Evolutionary conservation across 2,329 filamentous ascomycete species (phyloP).

Genomic region (Arthroderma sp.): DNA sequence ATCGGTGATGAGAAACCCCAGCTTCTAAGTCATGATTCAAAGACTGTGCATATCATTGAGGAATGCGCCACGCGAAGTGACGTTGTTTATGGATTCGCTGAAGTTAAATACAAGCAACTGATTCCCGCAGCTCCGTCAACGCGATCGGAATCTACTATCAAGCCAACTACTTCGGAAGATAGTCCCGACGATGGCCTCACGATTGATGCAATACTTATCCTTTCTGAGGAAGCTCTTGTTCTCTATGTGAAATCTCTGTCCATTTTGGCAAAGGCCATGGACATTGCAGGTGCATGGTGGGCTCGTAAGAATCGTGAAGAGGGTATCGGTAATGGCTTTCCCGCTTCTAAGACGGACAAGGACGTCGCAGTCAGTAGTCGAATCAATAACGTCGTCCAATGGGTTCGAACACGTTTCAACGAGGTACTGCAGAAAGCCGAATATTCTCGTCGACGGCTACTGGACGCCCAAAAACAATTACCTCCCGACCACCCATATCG

Average conservation of each 20-base stretch:
- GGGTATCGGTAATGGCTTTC: constrained; percentile 35
- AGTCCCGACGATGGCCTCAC: constrained; percentile 68
- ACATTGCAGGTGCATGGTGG: constrained; percentile 91
- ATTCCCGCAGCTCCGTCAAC: constrained; percentile 69
- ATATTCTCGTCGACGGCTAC: constrained; percentile 74
- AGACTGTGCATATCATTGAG: constrained; percentile 70
- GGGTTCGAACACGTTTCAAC: constrained; percentile 89
- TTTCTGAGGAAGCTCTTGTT: constrained; percentile 90
- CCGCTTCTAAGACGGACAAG: constrained; percentile 5
- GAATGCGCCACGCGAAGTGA: constrained; percentile 87
- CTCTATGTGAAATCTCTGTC: constrained; percentile 91
- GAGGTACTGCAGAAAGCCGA: constrained; percentile 95
- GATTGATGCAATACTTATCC: constrained; percentile 66
- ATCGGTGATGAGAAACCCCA: constrained; percentile 51
- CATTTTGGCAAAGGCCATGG: constrained; percentile 85
- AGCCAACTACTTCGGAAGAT: constrained; percentile 32
- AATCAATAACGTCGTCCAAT: constrained; percentile 90
- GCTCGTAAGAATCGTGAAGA: constrained; percentile 61
- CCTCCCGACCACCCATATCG: constrained; percentile 78
- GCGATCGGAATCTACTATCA: constrained; percentile 25
- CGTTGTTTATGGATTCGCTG: constrained; percentile 92
- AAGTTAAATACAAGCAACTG: constrained; percentile 98
- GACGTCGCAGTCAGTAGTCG: constrained; percentile 48
- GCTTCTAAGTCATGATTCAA: constrained; percentile 64
- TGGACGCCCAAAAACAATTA: constrained; percentile 72